These are phyloP conservation scores for Cercophora scortea DNA, from an alignment of 495 filamentous ascomycete species.

Conservation along the genomic window DNA sequence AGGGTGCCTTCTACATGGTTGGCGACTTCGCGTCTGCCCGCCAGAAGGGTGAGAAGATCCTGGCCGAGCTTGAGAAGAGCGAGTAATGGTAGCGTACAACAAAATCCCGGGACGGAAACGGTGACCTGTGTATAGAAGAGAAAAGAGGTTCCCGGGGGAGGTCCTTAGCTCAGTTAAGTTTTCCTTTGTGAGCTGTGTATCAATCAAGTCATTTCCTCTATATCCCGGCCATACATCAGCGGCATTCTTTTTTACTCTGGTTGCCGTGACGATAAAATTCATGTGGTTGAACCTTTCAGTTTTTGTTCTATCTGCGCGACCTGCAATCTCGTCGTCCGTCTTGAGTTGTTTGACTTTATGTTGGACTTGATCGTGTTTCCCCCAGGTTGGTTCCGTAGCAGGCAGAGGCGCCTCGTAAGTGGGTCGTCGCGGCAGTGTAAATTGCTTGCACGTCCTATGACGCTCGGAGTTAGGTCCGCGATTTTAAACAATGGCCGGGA, in stretches of 20 bases:
- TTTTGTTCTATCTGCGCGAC: too few relatives aligned
- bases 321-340: too few relatives aligned
- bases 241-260: background rate
- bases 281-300: too few relatives aligned
- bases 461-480: too few relatives aligned
- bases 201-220: slow-evolving; percentile 31
- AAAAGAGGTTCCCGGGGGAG: slow-evolving; percentile 21
- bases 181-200: slow-evolving; percentile 36
- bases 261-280: background rate
- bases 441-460: too few relatives aligned
- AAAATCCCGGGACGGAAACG: slow-evolving; percentile 21
- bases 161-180: slow-evolving; percentile 28
- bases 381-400: too few relatives aligned
- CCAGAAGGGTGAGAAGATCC: slow-evolving; percentile 98
- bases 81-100: slow-evolving; percentile 46
- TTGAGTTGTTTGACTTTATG: too few relatives aligned
- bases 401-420: too few relatives aligned
- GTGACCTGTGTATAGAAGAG: slow-evolving; percentile 32
- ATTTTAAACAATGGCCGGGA: too few relatives aligned
- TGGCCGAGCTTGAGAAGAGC: slow-evolving; percentile 81
- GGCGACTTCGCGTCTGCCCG: slow-evolving; percentile 88
- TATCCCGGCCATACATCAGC: slow-evolving; percentile 2
- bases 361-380: too few relatives aligned
- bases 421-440: too few relatives aligned
- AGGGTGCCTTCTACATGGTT: slow-evolving; percentile 98